Evolutionary conservation across 2,329 filamentous ascomycete genomes (phyloP).

Genomic region (Talaromyces verruculosus): DNA sequence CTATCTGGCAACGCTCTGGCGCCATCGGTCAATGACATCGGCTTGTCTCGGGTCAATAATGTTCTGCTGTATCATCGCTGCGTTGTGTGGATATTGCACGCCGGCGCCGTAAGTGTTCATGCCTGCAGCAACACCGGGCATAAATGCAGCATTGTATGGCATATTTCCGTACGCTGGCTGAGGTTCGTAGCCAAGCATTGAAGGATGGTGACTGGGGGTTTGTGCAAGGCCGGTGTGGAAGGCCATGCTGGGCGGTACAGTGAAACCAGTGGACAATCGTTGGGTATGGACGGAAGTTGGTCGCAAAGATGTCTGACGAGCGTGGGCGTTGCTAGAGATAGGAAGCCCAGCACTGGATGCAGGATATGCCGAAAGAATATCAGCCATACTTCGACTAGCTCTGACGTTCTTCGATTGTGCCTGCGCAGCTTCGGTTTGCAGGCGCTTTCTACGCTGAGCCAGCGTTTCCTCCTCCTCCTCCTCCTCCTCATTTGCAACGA

Average conservation of each 20-base stretch:
- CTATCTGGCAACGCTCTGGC: conserved; percentile 43
- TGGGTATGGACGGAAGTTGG: conserved; percentile 18
- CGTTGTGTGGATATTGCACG: conserved; percentile 29
- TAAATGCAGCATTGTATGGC: conserved; percentile 21
- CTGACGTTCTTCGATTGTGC: conserved; percentile 29
- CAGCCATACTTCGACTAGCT: conserved; percentile 48
- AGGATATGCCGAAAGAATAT: conserved; percentile 56
- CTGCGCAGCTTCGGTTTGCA: conserved; percentile 42
- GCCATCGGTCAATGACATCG: conserved; percentile 61
- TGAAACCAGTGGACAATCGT: conserved; percentile 36
- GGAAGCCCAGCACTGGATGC: conserved; percentile 30
- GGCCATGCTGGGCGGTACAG: conserved; percentile 27
- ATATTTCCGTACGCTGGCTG: conserved; percentile 18
- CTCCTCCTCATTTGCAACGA: conserved; percentile 8
- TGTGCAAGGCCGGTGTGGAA: conserved; percentile 23
- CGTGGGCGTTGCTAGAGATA: conserved; percentile 18
- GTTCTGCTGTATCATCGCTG: conserved; percentile 29
- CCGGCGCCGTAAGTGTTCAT: conserved; percentile 27
- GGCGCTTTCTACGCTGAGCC: conserved; percentile 46
- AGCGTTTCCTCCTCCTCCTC: conserved; percentile 47
- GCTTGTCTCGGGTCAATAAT: conserved; percentile 53
- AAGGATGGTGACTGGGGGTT: conserved; percentile 22
- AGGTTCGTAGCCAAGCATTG: conserved; percentile 26
- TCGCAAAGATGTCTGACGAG: conserved; percentile 25
- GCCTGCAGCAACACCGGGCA: conserved; percentile 23